Percentiles rank a stretch among this genome's conserved stretches.
These are phyloP conservation scores for Alternaria conjuncta DNA, from an alignment of 2,329 filamentous ascomycete genomes.

Conservation along the genomic window DNA sequence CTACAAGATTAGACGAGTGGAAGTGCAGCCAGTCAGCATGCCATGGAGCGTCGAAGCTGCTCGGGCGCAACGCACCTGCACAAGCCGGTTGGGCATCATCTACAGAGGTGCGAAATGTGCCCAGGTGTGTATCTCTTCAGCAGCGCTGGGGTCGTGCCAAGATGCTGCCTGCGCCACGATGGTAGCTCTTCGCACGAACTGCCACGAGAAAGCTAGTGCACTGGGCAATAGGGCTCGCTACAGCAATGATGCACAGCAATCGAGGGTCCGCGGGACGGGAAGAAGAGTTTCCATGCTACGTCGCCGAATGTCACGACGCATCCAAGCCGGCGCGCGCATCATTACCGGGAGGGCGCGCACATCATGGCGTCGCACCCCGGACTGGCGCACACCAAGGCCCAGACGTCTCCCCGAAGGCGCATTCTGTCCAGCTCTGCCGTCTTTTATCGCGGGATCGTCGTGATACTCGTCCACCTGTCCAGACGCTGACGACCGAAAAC, in stretches of 20 bases:
- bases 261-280: slow-evolving; percentile 10
- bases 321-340: slow-evolving; percentile 19
- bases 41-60: slow-evolving; percentile 3
- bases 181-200: background rate
- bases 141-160: background rate
- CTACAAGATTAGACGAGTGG: slow-evolving; percentile 30
- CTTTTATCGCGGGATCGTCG: background rate
- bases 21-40: slow-evolving; percentile 19
- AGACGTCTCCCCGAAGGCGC: background rate
- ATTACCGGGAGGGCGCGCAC: slow-evolving; percentile 21
- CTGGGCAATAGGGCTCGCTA: slow-evolving; percentile 3
- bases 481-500: background rate
- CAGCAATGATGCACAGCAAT: slow-evolving; percentile 12
- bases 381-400: slow-evolving; percentile 14
- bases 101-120: background rate
- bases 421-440: background rate
- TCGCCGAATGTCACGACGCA: slow-evolving; percentile 21
- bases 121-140: background rate
- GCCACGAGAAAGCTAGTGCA: slow-evolving; percentile 1
- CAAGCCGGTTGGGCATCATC: background rate
- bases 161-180: slow-evolving; percentile 2
- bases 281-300: slow-evolving; percentile 12
- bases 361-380: slow-evolving; percentile 11
- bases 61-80: background rate
- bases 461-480: background rate